Base-by-base conservation (phyloP, 345 rosid species). In the Salix purpurea region DNA sequence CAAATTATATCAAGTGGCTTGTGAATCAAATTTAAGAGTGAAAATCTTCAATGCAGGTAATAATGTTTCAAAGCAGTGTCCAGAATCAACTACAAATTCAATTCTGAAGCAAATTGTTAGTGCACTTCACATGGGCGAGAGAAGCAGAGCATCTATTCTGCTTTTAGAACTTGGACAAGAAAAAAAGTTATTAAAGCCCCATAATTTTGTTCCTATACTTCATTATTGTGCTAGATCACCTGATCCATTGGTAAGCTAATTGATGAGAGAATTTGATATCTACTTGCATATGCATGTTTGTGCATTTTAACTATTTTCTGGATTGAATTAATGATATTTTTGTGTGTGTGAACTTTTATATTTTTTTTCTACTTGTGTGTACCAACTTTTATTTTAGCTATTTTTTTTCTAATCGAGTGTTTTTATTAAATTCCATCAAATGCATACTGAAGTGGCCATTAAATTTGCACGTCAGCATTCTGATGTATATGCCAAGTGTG, bases 191-290 rank as follows among this genome's bases (percentile, higher is more conserved):
- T 69, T 89, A 39, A 65, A 76, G 68, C 83, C 84, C 14, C 1
- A 75, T 72, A 92, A 94, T 81, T 89, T 92, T 50, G 69, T 82
- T 72, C 80, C 74, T 80, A 85, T 94, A 85, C 81, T 94, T 34
- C 74, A 65, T 2, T 86, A 90, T 71, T 94, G 98, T 81, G 96
- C 93, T 1, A 82, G 42, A 67, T 88, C 87, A 65, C 89, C 90
- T 4, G 96, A 94, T 75, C 90, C 98, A 69, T 74, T 90, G 88
- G 98, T 94, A 88, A 87, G 90, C 79, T 73, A 65, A 74, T 74
- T 39, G 61, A 23, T 10, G 19, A 76, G 70, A 64, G 72, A 67
- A 68, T 69, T 37, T 32, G 12, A 60, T 69, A 56, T 79, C 75
- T 70, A 23, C 62, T 39, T 14, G 36, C 23, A 11, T 14, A 18